Evolutionary conservation across 2,329 filamentous ascomycete genomes (phyloP), one percentile per base, ranked within the genome.

Genomic region (Penicillium sp.): DNA sequence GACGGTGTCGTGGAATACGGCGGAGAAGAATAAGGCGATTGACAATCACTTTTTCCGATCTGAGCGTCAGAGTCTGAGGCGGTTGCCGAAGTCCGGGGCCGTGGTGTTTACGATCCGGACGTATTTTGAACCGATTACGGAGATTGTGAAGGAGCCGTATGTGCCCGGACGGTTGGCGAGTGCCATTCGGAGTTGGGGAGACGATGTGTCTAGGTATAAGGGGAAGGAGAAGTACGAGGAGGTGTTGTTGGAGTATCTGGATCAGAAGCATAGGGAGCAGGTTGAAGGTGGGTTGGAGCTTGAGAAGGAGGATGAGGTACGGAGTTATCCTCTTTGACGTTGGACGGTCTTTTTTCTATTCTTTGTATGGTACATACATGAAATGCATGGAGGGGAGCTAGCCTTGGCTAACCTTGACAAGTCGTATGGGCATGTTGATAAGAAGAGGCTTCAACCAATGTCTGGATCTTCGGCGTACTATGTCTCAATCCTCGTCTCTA

Each of bases 161-260:
- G 89, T 95, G 0, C 89, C 90, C 0, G 89, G 90, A 0, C 72
- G 90, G 30, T 69, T 95, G 63, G 90, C 90, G 2, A 89, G 86
- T 61, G 89, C 88, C 5, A 74, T 95, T 4, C 76, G 90, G 35
- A 92, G 89, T 68, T 94, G 90, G 90, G 88, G 86, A 1, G 83
- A 87, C 39, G 85, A 90, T 72, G 89, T 94, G 7, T 81, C 81
- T 14, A 75, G 74, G 59, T 95, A 95, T 67, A 94, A 94, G 74
- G 89, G 90, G 0, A 84, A 79, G 65, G 87, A 89, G 58, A 83
- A 79, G 73, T 95, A 91, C 69, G 81, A 79, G 18, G 82, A 86
- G 24, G 85, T 92, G 0, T 61, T 95, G 64, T 71, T 95, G 54
- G 85, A 90, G 68, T 95, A 86, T 70, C 69, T 95, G 54, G 90